Evolutionary conservation across 2,329 filamentous ascomycete genomes (phyloP), one percentile per base, ranked within the genome.

Genomic region (Amauroascus verrucosus): DNA sequence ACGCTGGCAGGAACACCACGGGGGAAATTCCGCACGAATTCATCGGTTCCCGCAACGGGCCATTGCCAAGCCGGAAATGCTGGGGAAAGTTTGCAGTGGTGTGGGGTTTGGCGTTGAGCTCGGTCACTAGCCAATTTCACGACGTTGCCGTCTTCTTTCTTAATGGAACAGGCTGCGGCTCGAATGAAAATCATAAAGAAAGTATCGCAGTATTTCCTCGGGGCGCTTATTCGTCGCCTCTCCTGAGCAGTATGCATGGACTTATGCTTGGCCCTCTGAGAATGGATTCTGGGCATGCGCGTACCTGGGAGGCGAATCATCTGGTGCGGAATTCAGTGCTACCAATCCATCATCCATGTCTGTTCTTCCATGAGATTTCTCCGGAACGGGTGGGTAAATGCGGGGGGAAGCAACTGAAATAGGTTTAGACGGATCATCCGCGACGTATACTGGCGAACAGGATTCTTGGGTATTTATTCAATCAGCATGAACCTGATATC

Each of bases 21-120:
- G 48, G 35, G n/a, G 13, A 13, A 50, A 50, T 50, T 50, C 48
- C 48, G 48, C 48, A n/a, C 48, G 26, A 43, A 16, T 9, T 45
- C 30, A 24, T 24, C 40, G n/a, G n/a, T n/a, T n/a, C n/a, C n/a
- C n/a, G n/a, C n/a, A n/a, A 45, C 48, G 40, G 28, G 13, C 48
- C 40, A 41, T 14, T 28, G 48, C 48, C 48, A 44, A 45, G 48
- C 44, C 28, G 26, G 44, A 47, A 33, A 33, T 22, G 14, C n/a
- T 24, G 44, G 44, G 43, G 43, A 45, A 45, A 5, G 33, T 37
- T 37, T 37, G 33, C 33, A 37, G 33, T n/a, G 41, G 9, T 33
- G 44, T 32, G 45, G 45, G 45, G 18, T 48, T 48, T 35, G 2
- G 45, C 45, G 32, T 48, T 48, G 45, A 48, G 45, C 45, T 32